Evolutionary conservation across 257 asterid genomes (phyloP).

Genomic region (Solanum piurae): DNA sequence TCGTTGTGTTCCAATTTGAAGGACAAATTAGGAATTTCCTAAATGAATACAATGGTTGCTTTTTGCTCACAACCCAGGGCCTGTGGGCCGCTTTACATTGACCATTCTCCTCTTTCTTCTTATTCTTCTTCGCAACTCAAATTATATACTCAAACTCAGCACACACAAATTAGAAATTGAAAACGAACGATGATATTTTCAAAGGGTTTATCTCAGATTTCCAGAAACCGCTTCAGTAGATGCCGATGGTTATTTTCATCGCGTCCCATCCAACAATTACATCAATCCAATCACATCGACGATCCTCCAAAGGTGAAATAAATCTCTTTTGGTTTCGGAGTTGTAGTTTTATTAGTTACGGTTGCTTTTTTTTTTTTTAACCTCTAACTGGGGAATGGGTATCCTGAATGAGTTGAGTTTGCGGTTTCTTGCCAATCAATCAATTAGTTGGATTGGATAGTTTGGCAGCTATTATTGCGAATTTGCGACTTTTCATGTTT

Average conservation of each 20-base stretch:
- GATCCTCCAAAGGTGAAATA: slow-evolving; percentile 12
- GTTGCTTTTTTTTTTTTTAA: neutral
- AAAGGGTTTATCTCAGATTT: slow-evolving; percentile 10
- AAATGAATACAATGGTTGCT: neutral
- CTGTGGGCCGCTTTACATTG: neutral
- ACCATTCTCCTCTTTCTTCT: neutral
- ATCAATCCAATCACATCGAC: neutral
- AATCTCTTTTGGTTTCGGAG: neutral
- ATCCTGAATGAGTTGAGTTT: neutral
- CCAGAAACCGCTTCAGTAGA: slow-evolving; percentile 7
- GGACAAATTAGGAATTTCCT: neutral
- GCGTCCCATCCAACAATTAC: neutral
- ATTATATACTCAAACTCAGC: neutral
- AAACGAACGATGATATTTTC: neutral
- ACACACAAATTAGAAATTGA: neutral
- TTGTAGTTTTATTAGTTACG: neutral
- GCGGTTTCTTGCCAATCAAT: neutral
- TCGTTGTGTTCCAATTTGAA: neutral
- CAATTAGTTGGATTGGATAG: neutral
- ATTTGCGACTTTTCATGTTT: slow-evolving; percentile 7
- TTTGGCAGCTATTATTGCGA: neutral
- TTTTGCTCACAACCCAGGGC: neutral
- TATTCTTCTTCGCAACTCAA: neutral
- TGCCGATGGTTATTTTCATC: neutral
- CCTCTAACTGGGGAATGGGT: neutral